Evolutionary conservation across 768 basidiomycete species (phyloP).

Genomic region (Lanmaoa pseudosensibilis): DNA sequence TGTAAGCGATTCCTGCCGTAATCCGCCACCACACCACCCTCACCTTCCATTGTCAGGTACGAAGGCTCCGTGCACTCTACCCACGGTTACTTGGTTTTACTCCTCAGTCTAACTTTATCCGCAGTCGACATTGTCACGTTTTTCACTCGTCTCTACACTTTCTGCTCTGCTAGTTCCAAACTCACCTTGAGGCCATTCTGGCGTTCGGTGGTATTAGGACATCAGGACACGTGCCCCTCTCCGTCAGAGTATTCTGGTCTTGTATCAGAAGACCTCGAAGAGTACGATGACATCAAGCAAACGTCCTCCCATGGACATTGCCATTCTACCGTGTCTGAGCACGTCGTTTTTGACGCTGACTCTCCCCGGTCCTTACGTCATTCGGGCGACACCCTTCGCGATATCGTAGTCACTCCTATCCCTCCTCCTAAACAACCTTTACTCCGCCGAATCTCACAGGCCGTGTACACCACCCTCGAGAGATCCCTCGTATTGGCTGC

Average conservation of each 20-base stretch:
- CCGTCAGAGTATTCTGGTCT: slow-evolving; percentile 58
- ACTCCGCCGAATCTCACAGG: slow-evolving; percentile 44
- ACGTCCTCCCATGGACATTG: slow-evolving; percentile 35
- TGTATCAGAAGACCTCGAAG: slow-evolving; percentile 53
- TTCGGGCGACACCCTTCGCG: slow-evolving; percentile 61
- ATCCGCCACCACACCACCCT: slow-evolving; percentile 5
- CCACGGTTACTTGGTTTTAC: slow-evolving; percentile 60
- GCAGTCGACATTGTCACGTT: slow-evolving; percentile 54
- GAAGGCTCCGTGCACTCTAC: slow-evolving; percentile 59
- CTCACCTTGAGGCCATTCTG: slow-evolving; percentile 54
- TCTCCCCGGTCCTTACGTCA: slow-evolving; percentile 43
- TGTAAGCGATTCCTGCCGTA: slow-evolving; percentile 49
- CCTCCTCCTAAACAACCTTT: slow-evolving; percentile 24
- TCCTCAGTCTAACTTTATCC: slow-evolving; percentile 47
- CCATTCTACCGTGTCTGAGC: slow-evolving; percentile 49
- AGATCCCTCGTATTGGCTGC: slow-evolving; percentile 69
- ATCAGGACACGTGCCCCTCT: slow-evolving; percentile 31
- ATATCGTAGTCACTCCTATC: slow-evolving; percentile 27
- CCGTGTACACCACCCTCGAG: slow-evolving; percentile 55
- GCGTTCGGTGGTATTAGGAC: slow-evolving; percentile 55
- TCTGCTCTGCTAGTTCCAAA: slow-evolving; percentile 43
- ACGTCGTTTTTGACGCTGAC: slow-evolving; percentile 50
- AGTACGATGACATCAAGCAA: slow-evolving; percentile 49
- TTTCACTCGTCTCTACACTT: slow-evolving; percentile 51
- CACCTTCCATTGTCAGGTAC: slow-evolving; percentile 55